phyloP scores from a whole-genome alignment of 2,329 filamentous ascomycete species.

The Exophiala viscosa region DNA sequence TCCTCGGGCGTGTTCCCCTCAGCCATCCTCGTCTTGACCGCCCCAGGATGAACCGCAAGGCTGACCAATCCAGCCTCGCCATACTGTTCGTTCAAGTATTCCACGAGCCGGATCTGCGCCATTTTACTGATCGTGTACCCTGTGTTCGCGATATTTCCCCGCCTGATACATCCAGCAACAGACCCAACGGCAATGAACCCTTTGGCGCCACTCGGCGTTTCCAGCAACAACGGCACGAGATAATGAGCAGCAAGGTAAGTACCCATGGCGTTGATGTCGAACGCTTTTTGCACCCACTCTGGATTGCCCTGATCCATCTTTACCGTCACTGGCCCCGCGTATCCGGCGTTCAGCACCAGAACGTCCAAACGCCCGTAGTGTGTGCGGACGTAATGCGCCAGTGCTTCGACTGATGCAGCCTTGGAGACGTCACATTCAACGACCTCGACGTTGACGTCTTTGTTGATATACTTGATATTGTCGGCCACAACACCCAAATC shows the following conservation, averaged over 20 bases:
- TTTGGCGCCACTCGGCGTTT: slow-evolving; percentile 28
- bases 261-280: slow-evolving; percentile 37
- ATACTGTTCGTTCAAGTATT: slow-evolving; percentile 39
- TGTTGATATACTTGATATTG: slow-evolving; percentile 28
- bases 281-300: slow-evolving; percentile 35
- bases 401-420: slow-evolving; percentile 27
- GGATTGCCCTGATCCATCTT: slow-evolving; percentile 34
- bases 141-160: slow-evolving; percentile 40
- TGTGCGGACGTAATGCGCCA: slow-evolving; percentile 22
- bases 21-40: slow-evolving; percentile 36
- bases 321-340: slow-evolving; percentile 34
- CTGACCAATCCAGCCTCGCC: slow-evolving; percentile 27
- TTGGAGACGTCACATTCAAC: slow-evolving; percentile 34
- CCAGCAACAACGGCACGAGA: slow-evolving; percentile 34
- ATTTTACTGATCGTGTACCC: slow-evolving; percentile 38
- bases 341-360: slow-evolving; percentile 30
- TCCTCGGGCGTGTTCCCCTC: slow-evolving; percentile 29
- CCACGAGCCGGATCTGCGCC: slow-evolving; percentile 37
- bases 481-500: slow-evolving; percentile 31
- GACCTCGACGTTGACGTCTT: slow-evolving; percentile 29
- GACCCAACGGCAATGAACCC: slow-evolving; percentile 34
- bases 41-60: slow-evolving; percentile 37
- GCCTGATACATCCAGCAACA: slow-evolving; percentile 35
- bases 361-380: slow-evolving; percentile 25
- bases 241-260: slow-evolving; percentile 38